Evolutionary conservation across 2,329 filamentous ascomycete genomes (phyloP).

Genomic region (Boeremia lycopersici): DNA sequence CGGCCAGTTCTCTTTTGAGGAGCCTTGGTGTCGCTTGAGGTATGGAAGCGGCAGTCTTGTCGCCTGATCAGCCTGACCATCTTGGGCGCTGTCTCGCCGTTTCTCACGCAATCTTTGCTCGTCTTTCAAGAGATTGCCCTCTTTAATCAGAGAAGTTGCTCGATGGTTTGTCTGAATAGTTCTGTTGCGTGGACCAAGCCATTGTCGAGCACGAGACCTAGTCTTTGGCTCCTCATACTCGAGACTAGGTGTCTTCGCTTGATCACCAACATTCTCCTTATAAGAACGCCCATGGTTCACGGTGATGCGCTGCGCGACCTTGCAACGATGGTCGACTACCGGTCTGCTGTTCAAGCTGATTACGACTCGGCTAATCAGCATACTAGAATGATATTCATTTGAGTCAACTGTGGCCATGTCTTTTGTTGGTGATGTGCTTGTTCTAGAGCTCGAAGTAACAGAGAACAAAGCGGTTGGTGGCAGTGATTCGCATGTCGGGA

Average conservation of each 20-base stretch:
- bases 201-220: neutral
- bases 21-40: constrained; percentile 7
- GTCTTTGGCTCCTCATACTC: no score
- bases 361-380: constrained; percentile 23
- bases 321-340: constrained; percentile 31
- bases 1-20: neutral
- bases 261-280: no score
- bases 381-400: neutral
- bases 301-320: constrained; percentile 13
- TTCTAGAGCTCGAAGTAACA: constrained; percentile 23
- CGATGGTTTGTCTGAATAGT: neutral
- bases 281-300: neutral
- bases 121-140: neutral
- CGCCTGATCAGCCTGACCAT: neutral
- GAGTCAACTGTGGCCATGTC: neutral
- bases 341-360: constrained; percentile 20
- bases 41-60: neutral
- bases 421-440: constrained; percentile 11
- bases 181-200: neutral
- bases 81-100: constrained; percentile 1
- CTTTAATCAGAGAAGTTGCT: neutral
- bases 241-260: neutral
- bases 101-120: neutral
- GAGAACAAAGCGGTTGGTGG: constrained; percentile 31
- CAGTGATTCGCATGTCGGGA: neutral